phyloP scores from a whole-genome alignment of 768 basidiomycete species.

The Suillus weaverae region DNA sequence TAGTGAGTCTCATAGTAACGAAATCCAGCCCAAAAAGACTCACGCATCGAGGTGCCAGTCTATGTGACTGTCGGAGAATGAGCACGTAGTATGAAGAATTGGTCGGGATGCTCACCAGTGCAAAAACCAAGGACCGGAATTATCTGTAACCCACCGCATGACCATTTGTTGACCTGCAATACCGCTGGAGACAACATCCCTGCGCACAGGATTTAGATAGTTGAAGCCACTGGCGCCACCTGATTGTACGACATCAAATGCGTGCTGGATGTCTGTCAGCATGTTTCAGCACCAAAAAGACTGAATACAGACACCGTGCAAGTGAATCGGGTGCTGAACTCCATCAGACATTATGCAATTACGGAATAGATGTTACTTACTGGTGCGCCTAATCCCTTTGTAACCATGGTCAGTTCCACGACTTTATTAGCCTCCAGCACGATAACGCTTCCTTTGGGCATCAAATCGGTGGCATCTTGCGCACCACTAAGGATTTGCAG shows the following conservation, averaged over 20 bases:
- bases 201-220: constrained; percentile 37
- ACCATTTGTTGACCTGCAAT: constrained; percentile 42
- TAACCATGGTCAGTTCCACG: constrained; percentile 24
- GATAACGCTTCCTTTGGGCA: constrained; percentile 30
- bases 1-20: neutral
- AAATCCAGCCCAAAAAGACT: neutral
- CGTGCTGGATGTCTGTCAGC: neutral
- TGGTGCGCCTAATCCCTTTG: neutral
- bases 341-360: neutral
- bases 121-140: constrained; percentile 58
- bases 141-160: constrained; percentile 61
- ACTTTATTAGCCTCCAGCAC: constrained; percentile 27
- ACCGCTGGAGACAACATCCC: constrained; percentile 31
- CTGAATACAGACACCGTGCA: neutral
- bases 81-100: neutral
- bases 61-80: constrained; percentile 21
- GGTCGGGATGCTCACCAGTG: constrained; percentile 32
- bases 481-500: neutral
- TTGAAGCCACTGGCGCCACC: constrained; percentile 30
- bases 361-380: neutral
- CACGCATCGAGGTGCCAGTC: constrained; percentile 31
- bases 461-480: constrained; percentile 40
- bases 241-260: constrained; percentile 26
- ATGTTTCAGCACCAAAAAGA: neutral
- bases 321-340: neutral